A percentile compares a stretch with the other conserved stretches of the same genome.
Evolutionary conservation across 2,329 filamentous ascomycete genomes (phyloP).

Genomic region (Penicillium sp.): DNA sequence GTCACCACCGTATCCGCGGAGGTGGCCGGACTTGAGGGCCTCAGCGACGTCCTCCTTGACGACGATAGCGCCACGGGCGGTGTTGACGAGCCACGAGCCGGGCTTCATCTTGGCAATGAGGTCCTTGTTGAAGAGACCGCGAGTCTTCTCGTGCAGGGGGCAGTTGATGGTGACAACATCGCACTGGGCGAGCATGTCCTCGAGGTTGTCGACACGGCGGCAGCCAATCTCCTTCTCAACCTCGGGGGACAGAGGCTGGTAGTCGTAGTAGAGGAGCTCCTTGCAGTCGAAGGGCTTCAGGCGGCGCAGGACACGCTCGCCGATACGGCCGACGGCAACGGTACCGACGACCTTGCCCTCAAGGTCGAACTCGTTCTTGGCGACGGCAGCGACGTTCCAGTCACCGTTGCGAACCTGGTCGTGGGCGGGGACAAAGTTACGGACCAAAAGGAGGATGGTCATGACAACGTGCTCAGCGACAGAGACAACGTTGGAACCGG

Average conservation of each 20-base stretch:
- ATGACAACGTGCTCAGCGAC: conserved; percentile 99
- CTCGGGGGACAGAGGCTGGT: conserved; percentile 85
- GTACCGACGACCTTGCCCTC: conserved; percentile 97
- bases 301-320: conserved; percentile 91
- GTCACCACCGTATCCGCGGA: conserved; percentile 46
- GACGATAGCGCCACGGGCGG: conserved; percentile 94
- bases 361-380: conserved; percentile 97
- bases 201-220: conserved; percentile 78
- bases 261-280: conserved; percentile 98
- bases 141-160: conserved; percentile 96
- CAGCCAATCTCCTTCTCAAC: conserved; percentile 93
- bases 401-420: conserved; percentile 84
- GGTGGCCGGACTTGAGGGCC: conserved; percentile 81
- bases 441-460: conserved; percentile 92
- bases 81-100: conserved; percentile 96
- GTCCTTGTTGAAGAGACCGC: conserved; percentile 96
- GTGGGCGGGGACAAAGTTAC: conserved; percentile 98
- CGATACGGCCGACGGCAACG: conserved; percentile 94
- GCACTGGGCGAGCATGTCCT: conserved; percentile 91
- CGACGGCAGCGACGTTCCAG: conserved; percentile 91
- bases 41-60: conserved; percentile 98
- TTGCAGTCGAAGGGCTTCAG: conserved; percentile 99
- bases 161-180: conserved; percentile 99
- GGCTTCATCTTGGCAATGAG: conserved; percentile 99
- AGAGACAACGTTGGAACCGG: conserved; percentile 95